Evolutionary conservation across 805 yeast species (phyloP), one percentile per base, ranked within the genome.

Genomic region (Sungouiozyma intestinalis): DNA sequence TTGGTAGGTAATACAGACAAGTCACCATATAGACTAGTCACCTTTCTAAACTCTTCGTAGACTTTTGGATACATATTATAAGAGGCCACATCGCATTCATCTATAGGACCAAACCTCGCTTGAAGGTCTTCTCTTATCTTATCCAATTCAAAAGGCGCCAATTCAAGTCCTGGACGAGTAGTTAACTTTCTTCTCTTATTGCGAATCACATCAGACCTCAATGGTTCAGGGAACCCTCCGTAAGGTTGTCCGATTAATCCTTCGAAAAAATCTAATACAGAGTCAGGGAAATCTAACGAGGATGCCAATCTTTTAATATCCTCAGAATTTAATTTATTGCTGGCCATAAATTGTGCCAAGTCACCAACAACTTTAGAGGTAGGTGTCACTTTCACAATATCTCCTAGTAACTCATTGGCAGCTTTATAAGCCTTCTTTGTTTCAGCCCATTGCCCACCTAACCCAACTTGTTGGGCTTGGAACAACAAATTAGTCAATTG

Each of bases 321-420:
- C 55, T 83, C 85, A 40, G 83, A 71, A 8, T 80, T 73, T 57
- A 92, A 74, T 67, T 87, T 87, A 73, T 92, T 92, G 38, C 95
- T 77, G 47, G 92, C 98, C 98, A 92, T 92, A 60, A 92, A 92
- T 70, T 92, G 99, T 14, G 98, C 98, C 67, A 92, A 77, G 62
- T 92, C 99, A 56, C 98, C 98, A 49, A 92, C 99, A 58, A 92
- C 98, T 73, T 92, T 92, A n/a, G 97, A 88, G 18, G 98, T 92
- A 47, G 99, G 99, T 8, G 99, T 92, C 41, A 92, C 99, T 72
- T 92, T 92, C 57, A 92, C 97, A 62, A 92, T 77, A 64, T 92
- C 99, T 49, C 99, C 99, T 50, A 92, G 74, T 48, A 92, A 73
- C 56, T 74, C 67, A 70, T 92, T 92, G 45, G 98, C 98, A 53